Conservation (phyloP, 306 rosid genomes). For the Cicer arietinum region DNA sequence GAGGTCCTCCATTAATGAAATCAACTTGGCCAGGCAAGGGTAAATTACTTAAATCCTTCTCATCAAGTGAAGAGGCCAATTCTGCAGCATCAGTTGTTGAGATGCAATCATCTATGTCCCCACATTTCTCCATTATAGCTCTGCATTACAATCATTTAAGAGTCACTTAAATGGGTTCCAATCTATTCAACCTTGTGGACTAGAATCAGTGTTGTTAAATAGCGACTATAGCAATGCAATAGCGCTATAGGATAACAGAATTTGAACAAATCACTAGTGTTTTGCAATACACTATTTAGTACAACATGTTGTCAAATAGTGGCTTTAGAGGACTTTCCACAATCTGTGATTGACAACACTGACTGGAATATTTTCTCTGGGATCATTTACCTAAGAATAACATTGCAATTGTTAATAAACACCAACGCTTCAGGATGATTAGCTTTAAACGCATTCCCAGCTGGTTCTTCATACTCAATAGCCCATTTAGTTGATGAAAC, state of each 20-base stretch:
- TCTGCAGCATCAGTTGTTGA: slow-evolving; percentile 85
- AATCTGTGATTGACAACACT: no score
- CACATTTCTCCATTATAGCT: slow-evolving; percentile 92
- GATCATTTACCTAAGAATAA: slow-evolving; percentile 71
- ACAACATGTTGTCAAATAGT: no score
- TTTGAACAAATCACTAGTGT: no score
- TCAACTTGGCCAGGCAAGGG: slow-evolving; percentile 95
- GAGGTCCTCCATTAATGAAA: slow-evolving; percentile 98
- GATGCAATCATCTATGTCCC: slow-evolving; percentile 87
- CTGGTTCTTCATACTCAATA: slow-evolving; percentile 95
- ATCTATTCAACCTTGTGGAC: slow-evolving; percentile 3
- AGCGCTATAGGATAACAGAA: no score
- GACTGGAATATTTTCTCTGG: neutral
- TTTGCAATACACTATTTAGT: no score
- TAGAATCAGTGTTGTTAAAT: no score
- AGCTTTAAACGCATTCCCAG: slow-evolving; percentile 86
- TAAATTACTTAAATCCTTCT: slow-evolving; percentile 59
- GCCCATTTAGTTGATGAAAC: slow-evolving; percentile 90
- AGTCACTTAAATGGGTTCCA: slow-evolving; percentile 16
- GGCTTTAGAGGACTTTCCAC: no score
- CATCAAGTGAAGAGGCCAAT: slow-evolving; percentile 66
- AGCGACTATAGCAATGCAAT: no score
- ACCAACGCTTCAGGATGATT: slow-evolving; percentile 84
- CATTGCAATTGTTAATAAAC: slow-evolving; percentile 87
- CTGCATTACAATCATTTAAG: slow-evolving; percentile 52